phyloP scores from a whole-genome alignment of 192 early-diverging fungal genomes.

The Coemansia sp. region DNA sequence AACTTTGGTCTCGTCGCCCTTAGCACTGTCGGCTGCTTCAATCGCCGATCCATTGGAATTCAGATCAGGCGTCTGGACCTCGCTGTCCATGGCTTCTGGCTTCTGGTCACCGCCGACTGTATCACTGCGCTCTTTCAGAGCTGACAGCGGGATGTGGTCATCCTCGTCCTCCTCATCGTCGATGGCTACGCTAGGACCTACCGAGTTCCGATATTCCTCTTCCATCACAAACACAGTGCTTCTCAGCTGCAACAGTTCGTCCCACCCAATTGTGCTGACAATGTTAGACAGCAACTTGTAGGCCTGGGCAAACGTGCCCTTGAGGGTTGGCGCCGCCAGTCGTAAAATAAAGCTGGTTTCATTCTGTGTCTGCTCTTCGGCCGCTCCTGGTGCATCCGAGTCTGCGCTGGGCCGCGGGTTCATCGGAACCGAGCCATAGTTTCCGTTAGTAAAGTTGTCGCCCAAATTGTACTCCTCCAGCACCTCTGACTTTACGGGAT shows the following conservation, averaged over 20 bases:
- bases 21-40: conserved; percentile 4
- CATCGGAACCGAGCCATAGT: conserved; percentile 32
- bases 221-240: conserved; percentile 98
- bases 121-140: conserved; percentile 23
- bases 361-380: conserved; percentile 47
- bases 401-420: conserved; percentile 34
- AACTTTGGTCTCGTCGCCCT: conserved; percentile 6
- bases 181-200: conserved; percentile 20
- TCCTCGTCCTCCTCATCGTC: conserved; percentile 43
- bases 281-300: conserved; percentile 82
- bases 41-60: neutral
- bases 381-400: conserved; percentile 34
- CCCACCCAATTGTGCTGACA: conserved; percentile 89
- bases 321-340: conserved; percentile 83
- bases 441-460: conserved; percentile 30
- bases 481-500: conserved; percentile 84
- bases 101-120: neutral
- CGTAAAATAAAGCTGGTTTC: conserved; percentile 65
- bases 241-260: conserved; percentile 83
- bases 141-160: conserved; percentile 35
- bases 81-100: conserved; percentile 8
- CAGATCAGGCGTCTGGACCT: neutral
- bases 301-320: conserved; percentile 90
- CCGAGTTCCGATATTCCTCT: conserved; percentile 83
- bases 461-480: conserved; percentile 50